Evolutionary conservation across 495 filamentous ascomycete genomes (phyloP).

Genomic region (Chaetomium fimeti): DNA sequence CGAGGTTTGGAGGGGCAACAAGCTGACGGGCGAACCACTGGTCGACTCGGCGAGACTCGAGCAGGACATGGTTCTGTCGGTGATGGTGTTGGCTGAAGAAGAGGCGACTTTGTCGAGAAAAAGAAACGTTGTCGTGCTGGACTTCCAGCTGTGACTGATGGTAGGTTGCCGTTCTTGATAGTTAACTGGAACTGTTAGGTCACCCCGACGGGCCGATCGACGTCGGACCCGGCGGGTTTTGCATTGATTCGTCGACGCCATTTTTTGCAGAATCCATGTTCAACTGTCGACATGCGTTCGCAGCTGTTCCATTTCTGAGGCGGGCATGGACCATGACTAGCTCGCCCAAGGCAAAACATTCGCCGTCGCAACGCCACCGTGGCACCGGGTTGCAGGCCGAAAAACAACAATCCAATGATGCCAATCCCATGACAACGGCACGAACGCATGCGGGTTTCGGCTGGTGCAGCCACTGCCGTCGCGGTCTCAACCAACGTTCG

Average conservation of each 20-base stretch:
- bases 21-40: constrained; percentile 41
- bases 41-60: constrained; percentile 39
- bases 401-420: no score
- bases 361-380: no score
- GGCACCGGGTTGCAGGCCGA: no score
- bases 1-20: constrained; percentile 35
- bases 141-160: constrained; percentile 36
- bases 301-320: neutral
- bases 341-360: no score
- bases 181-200: neutral
- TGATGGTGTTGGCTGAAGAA: constrained; percentile 35
- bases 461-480: constrained; percentile 12
- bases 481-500: neutral
- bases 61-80: constrained; percentile 39
- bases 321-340: no score
- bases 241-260: neutral
- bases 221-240: neutral
- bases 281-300: neutral
- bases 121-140: constrained; percentile 37
- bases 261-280: neutral
- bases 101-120: constrained; percentile 1
- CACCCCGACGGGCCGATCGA: neutral
- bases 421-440: no score
- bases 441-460: neutral
- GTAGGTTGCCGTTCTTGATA: neutral